Conservation (phyloP, 768 basidiomycete species). For the Mycena venus region DNA sequence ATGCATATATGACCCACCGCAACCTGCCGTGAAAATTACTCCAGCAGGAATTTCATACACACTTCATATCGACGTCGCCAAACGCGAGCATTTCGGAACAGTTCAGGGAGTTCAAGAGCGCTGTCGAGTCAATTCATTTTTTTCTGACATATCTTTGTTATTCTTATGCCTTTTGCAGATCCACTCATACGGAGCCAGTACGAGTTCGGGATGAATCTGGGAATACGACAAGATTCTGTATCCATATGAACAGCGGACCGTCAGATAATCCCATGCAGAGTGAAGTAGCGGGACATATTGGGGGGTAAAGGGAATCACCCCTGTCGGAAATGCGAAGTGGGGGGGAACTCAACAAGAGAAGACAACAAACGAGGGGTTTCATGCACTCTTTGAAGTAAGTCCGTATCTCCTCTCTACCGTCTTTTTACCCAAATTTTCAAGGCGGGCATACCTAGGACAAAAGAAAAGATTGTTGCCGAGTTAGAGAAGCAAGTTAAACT, state of each 20-base stretch:
- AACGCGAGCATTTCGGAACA: slow-evolving; percentile 53
- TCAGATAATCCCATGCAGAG: not conserved
- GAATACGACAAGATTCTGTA: slow-evolving; percentile 37
- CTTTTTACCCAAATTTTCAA: too few species aligned
- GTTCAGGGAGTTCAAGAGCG: slow-evolving; percentile 46
- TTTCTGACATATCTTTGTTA: too few species aligned
- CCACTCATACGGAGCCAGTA: slow-evolving; percentile 47
- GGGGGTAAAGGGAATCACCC: not conserved
- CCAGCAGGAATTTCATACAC: slow-evolving; percentile 38
- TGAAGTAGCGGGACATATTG: not conserved
- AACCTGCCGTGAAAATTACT: too few species aligned
- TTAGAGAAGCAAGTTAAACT: slow-evolving; percentile 46
- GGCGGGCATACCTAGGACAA: slow-evolving; percentile 40
- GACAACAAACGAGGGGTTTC: slow-evolving; percentile 47
- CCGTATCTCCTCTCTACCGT: too few species aligned
- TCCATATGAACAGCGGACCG: not conserved
- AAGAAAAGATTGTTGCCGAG: slow-evolving; percentile 33
- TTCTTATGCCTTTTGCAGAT: too few species aligned
- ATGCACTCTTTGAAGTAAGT: slow-evolving; percentile 46
- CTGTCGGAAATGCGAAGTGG: slow-evolving; percentile 13
- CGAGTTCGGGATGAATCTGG: slow-evolving; percentile 45
- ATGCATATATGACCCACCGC: not conserved
- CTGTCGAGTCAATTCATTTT: slow-evolving; percentile 41
- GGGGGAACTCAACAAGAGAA: slow-evolving; percentile 52
- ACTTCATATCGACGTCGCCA: slow-evolving; percentile 55